Base-by-base conservation (phyloP, 208 protist genomes). In the Strigomonas galati region DNA sequence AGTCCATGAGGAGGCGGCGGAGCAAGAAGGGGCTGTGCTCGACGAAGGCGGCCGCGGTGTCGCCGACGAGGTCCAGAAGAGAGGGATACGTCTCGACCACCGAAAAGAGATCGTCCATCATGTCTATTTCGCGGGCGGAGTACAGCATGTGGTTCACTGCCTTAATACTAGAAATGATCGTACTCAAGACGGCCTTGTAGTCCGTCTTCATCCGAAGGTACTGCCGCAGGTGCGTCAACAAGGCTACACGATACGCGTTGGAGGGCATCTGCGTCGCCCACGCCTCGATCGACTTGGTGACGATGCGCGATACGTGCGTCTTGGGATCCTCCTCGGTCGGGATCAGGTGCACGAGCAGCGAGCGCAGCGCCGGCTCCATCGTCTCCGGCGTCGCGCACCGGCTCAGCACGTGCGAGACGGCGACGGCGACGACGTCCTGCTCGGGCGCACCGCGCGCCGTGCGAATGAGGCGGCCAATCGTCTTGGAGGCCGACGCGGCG, bases 321-420 rank as follows among this genome's bases (percentile, higher is more conserved):
- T 81, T 69, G 9, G 66, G 55, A 56, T 93, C 81, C 2, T 67
- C 51, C 17, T 62, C 65, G 14, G 74, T 48, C 5, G 87, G 80
- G 44, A 81, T 48, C 14, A 91, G 64, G 12, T 91, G 70, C 35
- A 84, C 77, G 62, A 93, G 87, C 48, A 84, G 56, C 43, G 78
- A 76, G n/a, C 70, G 72, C 44, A 91, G 51, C n/a, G 76, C 83
- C 19, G 78, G 74, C 0, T 65, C 73, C 46, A 84, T 78, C 15
- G 65, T 74, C 27, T 67, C 54, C 7, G 73, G 71, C 37, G 72
- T 72, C 10, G 69, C 68, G 40, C 73, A 77, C 49, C 59, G 51
- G 37, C 51, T 67, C 49, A 86, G 74, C 27, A 87, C 61, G 40
- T 78, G 78, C 23, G 80, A 71, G 19, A 93, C 46, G 10, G 83